Conservation (phyloP, 2,329 filamentous ascomycete genomes). For the Exophiala alcalophila region DNA sequence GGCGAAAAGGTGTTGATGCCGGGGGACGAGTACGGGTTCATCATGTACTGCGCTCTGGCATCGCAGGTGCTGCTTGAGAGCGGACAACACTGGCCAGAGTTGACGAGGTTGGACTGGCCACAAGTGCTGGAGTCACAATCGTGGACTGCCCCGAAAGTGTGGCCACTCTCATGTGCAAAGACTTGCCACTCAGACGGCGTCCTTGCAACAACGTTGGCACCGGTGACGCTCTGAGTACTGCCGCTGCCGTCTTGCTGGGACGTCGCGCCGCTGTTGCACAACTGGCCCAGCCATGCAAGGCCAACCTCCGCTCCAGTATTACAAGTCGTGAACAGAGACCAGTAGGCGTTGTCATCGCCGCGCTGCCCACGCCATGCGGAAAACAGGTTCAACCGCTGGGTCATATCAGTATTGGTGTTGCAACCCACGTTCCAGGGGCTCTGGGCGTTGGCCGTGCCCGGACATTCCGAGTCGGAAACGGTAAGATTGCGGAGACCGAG, state of each 20-base stretch:
- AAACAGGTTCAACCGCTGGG: constrained; percentile 78
- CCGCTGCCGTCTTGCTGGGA: constrained; percentile 50
- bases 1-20: constrained; percentile 77
- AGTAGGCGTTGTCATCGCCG: constrained; percentile 81
- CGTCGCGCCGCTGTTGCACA: constrained; percentile 64
- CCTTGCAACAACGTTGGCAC: constrained; percentile 83
- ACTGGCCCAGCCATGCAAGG: constrained; percentile 86
- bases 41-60: constrained; percentile 77
- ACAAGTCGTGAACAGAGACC: constrained; percentile 83
- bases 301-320: constrained; percentile 81
- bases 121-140: constrained; percentile 77
- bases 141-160: constrained; percentile 94
- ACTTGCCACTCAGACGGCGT: constrained; percentile 90
- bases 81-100: constrained; percentile 74
- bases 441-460: constrained; percentile 61
- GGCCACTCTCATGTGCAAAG: constrained; percentile 88
- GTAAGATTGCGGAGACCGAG: constrained; percentile 84
- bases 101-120: constrained; percentile 56
- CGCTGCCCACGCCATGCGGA: constrained; percentile 80
- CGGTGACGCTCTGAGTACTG: constrained; percentile 67
- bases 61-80: constrained; percentile 66
- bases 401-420: constrained; percentile 60
- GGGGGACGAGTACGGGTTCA: constrained; percentile 83
- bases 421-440: constrained; percentile 85
- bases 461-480: constrained; percentile 71